Evolutionary conservation across 352 stramenopile species (phyloP), one percentile per base, ranked within the genome.

Genomic region (Globisporangium lucens): DNA sequence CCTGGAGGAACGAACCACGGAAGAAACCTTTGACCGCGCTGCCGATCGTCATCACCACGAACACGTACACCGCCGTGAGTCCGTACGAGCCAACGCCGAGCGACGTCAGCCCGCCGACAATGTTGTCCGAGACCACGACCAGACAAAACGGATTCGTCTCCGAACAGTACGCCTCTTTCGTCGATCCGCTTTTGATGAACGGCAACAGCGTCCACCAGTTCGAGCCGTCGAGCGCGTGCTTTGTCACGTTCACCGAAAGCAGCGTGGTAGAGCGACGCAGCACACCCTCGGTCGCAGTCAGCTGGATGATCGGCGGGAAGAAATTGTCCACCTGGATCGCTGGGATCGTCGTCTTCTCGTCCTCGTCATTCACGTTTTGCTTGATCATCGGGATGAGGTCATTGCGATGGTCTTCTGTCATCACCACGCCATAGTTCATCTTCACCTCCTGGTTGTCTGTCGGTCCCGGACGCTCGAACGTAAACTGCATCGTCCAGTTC

Each of bases 11-110:
- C n/a, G 78, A 83, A 8, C 87, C 87, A 10, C 89, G 89, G 72
- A 96, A 92, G 63, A 93, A 92, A 10, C 78, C 73, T 67, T 94
- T 94, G 29, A 96, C 87, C 2, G 85, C 82, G 27, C 73, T 89
- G n/a, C 89, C 89, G 52, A 96, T 89, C 1, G 89, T 96, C 35
- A 96, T 85, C 27, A 96, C 75, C 20, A 96, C 89, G 60, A 96
- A 96, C 59, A 95, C 71, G 71, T 96, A 96, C 43, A 93, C 83
- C 0, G 89, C 89, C 3, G 86, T 93, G 70, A 95, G 79, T 27
- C 89, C 89, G 51, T 96, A 96, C 53, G 85, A 92, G 55, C 83
- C 89, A 43, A 96, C 89, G 2, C 86, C 89, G 29, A 94, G 75
- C 4, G 87, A 83, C 7, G 76, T 90, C 20, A 96, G 74, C 17